Evolutionary conservation across 31 red algal genomes (phyloP).

Genomic region (Bonnemaisonia californica): DNA sequence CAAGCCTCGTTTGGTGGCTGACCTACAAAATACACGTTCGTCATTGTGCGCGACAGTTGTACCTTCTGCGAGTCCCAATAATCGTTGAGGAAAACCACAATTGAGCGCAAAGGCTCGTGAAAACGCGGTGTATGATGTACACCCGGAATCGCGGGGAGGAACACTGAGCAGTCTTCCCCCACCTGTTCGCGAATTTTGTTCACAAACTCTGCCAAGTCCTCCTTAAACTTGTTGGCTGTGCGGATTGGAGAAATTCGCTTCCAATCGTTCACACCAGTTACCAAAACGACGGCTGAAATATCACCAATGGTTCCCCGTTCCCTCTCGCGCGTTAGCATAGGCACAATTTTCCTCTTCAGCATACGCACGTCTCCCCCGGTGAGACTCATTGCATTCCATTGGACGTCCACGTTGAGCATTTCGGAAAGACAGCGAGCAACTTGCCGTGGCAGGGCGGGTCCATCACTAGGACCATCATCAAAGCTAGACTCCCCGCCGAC

Average conservation of each 20-base stretch:
- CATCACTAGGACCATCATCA: slow-evolving; percentile 67
- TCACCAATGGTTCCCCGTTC: slow-evolving; percentile 52
- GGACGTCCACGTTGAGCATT: slow-evolving; percentile 66
- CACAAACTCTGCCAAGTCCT: slow-evolving; percentile 72
- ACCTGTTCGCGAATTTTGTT: slow-evolving; percentile 67
- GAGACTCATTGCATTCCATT: slow-evolving; percentile 84
- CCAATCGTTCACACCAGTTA: slow-evolving; percentile 88
- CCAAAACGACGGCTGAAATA: slow-evolving; percentile 73
- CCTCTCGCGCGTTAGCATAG: slow-evolving; percentile 66
- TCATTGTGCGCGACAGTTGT: slow-evolving; percentile 61
- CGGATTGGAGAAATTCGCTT: slow-evolving; percentile 75
- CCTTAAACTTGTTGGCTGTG: slow-evolving; percentile 65
- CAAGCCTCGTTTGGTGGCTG: slow-evolving; percentile 63
- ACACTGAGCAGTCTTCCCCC: slow-evolving; percentile 53
- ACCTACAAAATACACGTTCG: slow-evolving; percentile 69
- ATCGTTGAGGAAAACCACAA: slow-evolving; percentile 72
- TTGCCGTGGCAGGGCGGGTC: slow-evolving; percentile 71
- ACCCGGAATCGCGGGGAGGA: slow-evolving; percentile 78
- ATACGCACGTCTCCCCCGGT: slow-evolving; percentile 81
- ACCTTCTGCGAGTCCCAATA: slow-evolving; percentile 76
- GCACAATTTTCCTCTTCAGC: slow-evolving; percentile 73
- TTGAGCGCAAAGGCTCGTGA: slow-evolving; percentile 73
- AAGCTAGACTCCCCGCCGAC: slow-evolving; percentile 80
- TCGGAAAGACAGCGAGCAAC: slow-evolving; percentile 64
- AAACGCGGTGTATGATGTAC: slow-evolving; percentile 81